Percentiles rank a stretch among this genome's conserved stretches.
Evolutionary conservation across 1,284 basidiomycete genomes (phyloP).

Genomic region (Pisolithus thermaeus): DNA sequence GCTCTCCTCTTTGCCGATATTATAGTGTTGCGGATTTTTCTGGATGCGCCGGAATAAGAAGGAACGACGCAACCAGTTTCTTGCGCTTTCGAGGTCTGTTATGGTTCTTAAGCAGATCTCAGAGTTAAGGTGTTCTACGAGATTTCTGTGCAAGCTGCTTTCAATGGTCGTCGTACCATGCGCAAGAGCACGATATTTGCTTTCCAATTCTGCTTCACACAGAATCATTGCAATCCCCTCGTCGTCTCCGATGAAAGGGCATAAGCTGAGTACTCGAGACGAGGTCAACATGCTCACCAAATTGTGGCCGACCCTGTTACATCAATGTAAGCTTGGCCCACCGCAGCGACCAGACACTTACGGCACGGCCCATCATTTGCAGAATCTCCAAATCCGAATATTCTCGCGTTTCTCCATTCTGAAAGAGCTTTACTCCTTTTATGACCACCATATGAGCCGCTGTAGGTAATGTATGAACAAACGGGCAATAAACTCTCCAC

Average conservation of each 20-base stretch:
- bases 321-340: neutral
- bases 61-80: constrained; percentile 73
- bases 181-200: constrained; percentile 62
- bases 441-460: constrained; percentile 80
- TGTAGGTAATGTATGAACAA: constrained; percentile 21
- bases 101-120: constrained; percentile 87
- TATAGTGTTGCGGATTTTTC: constrained; percentile 77
- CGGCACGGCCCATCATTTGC: constrained; percentile 83
- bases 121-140: constrained; percentile 88
- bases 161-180: constrained; percentile 73
- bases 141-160: constrained; percentile 77
- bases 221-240: constrained; percentile 76
- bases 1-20: constrained; percentile 49
- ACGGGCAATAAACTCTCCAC: neutral
- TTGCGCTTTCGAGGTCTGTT: constrained; percentile 58
- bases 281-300: constrained; percentile 44
- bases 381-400: constrained; percentile 81
- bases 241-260: constrained; percentile 45
- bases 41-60: constrained; percentile 82
- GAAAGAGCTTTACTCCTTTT: constrained; percentile 73
- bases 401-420: constrained; percentile 58
- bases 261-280: constrained; percentile 4
- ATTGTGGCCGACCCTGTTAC: constrained; percentile 84
- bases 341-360: constrained; percentile 31
- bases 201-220: constrained; percentile 68